Evolutionary conservation across 202 grass and related monocot species (phyloP), one percentile per base, ranked within the genome.

Genomic region (Alloteropsis angusta): DNA sequence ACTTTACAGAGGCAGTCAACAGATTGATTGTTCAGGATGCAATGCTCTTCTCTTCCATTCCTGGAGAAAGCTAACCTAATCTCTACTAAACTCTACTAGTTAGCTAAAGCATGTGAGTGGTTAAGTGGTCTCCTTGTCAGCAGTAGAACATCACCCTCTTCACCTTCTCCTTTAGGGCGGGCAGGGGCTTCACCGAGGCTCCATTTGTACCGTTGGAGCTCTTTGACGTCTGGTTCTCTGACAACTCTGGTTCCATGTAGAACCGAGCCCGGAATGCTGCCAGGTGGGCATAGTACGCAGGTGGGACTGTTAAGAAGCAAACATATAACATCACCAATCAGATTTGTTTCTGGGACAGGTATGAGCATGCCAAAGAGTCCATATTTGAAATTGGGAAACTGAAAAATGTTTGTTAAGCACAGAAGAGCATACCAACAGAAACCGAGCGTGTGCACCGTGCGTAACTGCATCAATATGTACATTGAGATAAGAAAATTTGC

Each of bases 131-230:
- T 76, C 71, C 56, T 68, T 55, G 65, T 88, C 68, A 99, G 68
- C 96, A 99, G 83, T 99, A 99, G 88, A 99, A 99, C 96, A 99
- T 99, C 82, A 99, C 92, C 76, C 88, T 96, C 88, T 99, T 99
- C 65, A 99, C 96, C 88, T 89, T 99, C 76, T 99, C 96, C 83
- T 99, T 99, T 54, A 99, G 60, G 0, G 92, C 96, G 3, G 92
- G 96, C 54, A 99, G 64, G 61, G 96, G 92, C 60, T 91, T 96
- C 52, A 99, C 96, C 2, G 87, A 74, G 67, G 77, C 35, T 64
- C 86, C 92, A 9, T 89, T 89, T 3, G 81, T 77, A 1, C 83
- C 83, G 6, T 72, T 88, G 41, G 86, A 79, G 52, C 72, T 80
- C 66, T 92, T 90, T 0, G 90, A 68, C 41, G 83, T 76, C 32